Evolutionary conservation across 2,329 filamentous ascomycete species (phyloP).

Genomic region (Penicillium sp.): DNA sequence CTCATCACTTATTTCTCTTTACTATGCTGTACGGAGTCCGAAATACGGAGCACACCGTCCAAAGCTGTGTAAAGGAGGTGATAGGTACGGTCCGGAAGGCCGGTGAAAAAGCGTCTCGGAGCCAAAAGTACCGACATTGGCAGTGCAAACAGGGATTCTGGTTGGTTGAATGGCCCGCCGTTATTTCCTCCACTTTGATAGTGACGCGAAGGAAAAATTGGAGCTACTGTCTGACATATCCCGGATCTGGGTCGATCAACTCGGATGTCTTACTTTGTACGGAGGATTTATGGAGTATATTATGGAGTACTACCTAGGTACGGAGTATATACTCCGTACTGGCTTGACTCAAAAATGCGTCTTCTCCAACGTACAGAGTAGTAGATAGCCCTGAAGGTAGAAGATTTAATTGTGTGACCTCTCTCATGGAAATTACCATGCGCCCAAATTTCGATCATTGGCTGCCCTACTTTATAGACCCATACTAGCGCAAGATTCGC

Average conservation of each 20-base stretch:
- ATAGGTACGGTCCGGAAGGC: neutral
- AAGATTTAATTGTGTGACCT: neutral
- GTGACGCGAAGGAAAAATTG: slow-evolving; percentile 17
- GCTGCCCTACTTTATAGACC: neutral
- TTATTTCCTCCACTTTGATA: slow-evolving; percentile 18
- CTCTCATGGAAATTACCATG: neutral
- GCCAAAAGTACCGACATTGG: neutral
- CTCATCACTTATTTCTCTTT: neutral
- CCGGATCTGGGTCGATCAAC: neutral
- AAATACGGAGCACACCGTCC: too few species aligned
- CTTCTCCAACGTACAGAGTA: neutral
- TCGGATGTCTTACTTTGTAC: neutral
- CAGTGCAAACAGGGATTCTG: neutral
- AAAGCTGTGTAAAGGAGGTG: too few species aligned
- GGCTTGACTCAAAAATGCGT: neutral
- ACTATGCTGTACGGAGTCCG: neutral
- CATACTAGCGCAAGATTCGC: neutral
- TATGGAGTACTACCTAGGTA: neutral
- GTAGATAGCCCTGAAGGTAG: too few species aligned
- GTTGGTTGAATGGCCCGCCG: slow-evolving; percentile 16
- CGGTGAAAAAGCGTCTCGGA: slow-evolving; percentile 6
- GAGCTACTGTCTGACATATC: slow-evolving; percentile 12
- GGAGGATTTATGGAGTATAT: neutral
- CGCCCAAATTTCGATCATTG: neutral
- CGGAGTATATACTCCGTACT: too few species aligned